Conservation (phyloP, 208 protist genomes). For the Plasmodiophora brassicae region DNA sequence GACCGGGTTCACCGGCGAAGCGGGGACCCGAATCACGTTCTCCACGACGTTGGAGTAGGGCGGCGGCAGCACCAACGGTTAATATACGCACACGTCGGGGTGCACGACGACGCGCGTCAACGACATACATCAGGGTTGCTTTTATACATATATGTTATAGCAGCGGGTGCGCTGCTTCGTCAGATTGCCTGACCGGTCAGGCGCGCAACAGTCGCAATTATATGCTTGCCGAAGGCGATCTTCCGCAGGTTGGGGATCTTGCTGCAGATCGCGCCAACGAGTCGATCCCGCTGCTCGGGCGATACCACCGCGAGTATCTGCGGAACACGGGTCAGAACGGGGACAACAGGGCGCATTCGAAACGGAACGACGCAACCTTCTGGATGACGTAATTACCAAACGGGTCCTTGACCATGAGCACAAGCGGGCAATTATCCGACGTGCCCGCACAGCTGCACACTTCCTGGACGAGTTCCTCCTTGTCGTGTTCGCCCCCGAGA, state of each 20-base stretch:
- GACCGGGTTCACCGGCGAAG: no score
- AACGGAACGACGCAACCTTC: not conserved
- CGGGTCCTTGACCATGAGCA: conserved; percentile 41
- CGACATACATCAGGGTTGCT: no score
- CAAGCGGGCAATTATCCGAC: not conserved
- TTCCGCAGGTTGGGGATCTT: conserved; percentile 35
- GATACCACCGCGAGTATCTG: not conserved
- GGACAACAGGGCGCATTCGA: not conserved
- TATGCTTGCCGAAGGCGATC: conserved; percentile 40
- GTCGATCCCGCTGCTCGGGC: not conserved
- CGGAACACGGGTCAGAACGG: not conserved
- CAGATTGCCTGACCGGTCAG: no score
- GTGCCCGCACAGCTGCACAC: not conserved
- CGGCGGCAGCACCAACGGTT: no score
- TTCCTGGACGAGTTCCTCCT: not conserved
- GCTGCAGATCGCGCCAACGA: not conserved
- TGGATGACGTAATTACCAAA: conserved; percentile 50
- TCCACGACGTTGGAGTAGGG: no score
- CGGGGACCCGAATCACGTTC: no score
- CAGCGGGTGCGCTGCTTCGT: no score
- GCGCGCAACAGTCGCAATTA: conserved; percentile 21
- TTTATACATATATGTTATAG: no score
- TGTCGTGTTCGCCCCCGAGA: not conserved
- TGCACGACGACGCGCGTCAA: no score
- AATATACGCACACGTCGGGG: no score